Base-by-base conservation (phyloP, 2,329 filamentous ascomycete species). In the Cytospora piceae region DNA sequence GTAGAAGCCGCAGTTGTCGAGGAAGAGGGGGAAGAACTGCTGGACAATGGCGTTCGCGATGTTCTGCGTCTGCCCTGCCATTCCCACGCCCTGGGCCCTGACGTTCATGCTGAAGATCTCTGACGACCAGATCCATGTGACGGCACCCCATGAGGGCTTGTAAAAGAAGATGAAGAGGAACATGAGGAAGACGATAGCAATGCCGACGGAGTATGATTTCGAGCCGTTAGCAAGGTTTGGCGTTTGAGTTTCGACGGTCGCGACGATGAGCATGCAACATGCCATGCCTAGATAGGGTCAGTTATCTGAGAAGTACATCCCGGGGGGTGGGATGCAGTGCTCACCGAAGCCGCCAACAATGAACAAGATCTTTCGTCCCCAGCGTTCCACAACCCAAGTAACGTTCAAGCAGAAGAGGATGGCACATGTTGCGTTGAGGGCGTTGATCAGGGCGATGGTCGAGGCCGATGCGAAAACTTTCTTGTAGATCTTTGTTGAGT, bases 321-420 rank as follows among this genome's bases (percentile, higher is more conserved):
- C 17, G 4, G 32, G 31, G 7, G 14, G 20, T 49, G 9, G 9
- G 5, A 6, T 27, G 20, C 12, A n/a, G 39, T 11, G 24, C n/a
- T 49, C 1, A 56, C 34, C 64, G 37, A 49, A 54, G 27, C 84
- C 88, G 71, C 90, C 89, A 37, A 87, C 80, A 63, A 92, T 87
- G 71, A 92, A 83, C 63, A 92, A 78, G 78, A 89, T 87, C 70
- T 89, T 88, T 62, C 89, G 84, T 42, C 89, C 90, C 70, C 89
- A 91, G 54, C 88, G 83, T 74, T 92, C 89, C 42, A 90, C 87
- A 8, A 88, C 90, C 88, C 89, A 92, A 42, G 88, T 85, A 11
- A 89, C 89, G 69, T 91, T 91, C 49, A 91, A 80, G 0, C 89
- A 92, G 77, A 92, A 92, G 24, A 91, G 66, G 68, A 92, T 92